Evolutionary conservation across 495 filamentous ascomycete genomes (phyloP).

Genomic region (Hypoxylon cercidicola): DNA sequence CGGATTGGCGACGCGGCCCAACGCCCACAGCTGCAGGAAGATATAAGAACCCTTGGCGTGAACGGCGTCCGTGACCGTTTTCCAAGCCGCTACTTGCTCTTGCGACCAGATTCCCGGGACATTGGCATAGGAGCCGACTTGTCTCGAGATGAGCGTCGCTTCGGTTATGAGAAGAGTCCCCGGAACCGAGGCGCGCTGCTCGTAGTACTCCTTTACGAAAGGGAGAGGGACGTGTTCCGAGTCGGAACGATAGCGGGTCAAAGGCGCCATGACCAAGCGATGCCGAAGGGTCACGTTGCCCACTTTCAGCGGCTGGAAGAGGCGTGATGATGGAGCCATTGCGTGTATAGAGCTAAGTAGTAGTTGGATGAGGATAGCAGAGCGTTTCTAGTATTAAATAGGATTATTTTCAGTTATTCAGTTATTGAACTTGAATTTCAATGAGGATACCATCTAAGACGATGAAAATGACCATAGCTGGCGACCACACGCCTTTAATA

Average conservation of each 20-base stretch:
- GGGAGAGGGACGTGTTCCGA: conserved; percentile 59
- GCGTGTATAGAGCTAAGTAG: not conserved
- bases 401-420: too few species aligned
- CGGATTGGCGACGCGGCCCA: conserved; percentile 47
- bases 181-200: conserved; percentile 64
- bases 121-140: conserved; percentile 51
- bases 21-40: conserved; percentile 68
- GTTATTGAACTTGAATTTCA: too few species aligned
- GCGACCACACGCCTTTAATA: too few species aligned
- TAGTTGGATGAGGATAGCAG: not conserved
- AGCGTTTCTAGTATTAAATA: too few species aligned
- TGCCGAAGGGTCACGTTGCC: conserved; percentile 51
- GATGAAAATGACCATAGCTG: too few species aligned
- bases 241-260: conserved; percentile 59
- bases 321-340: conserved; percentile 33
- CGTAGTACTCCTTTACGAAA: conserved; percentile 64
- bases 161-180: conserved; percentile 73
- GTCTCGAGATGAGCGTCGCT: conserved; percentile 58
- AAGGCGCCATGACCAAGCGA: conserved; percentile 57
- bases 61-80: conserved; percentile 66
- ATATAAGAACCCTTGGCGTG: conserved; percentile 70
- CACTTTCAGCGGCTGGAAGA: conserved; percentile 56
- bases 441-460: too few species aligned
- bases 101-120: conserved; percentile 67
- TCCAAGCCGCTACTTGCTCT: conserved; percentile 69